A percentile compares a stretch with the other conserved stretches of the same genome.
Conservation (phyloP, 2,329 filamentous ascomycete genomes). For the Aspergillus fumigatiaffinis region DNA sequence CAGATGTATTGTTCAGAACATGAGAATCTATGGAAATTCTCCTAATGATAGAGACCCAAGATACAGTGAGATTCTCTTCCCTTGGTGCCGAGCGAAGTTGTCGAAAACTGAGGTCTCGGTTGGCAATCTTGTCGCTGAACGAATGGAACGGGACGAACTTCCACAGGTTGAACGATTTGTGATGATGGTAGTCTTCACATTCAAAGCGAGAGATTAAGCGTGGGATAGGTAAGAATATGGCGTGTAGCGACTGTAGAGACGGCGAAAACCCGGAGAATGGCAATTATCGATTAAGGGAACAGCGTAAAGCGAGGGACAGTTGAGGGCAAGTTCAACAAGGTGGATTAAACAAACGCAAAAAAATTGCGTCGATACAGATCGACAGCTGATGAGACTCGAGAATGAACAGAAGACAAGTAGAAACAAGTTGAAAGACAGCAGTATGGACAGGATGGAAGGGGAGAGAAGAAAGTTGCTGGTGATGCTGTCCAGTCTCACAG, state of each 20-base stretch:
- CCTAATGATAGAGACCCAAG: neutral
- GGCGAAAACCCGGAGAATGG: neutral
- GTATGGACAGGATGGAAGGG: neutral
- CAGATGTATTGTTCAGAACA: slow-evolving; percentile 36
- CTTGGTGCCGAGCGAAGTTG: neutral
- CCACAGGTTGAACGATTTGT: neutral
- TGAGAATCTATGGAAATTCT: neutral
- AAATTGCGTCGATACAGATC: neutral
- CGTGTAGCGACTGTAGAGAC: neutral
- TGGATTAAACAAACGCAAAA: neutral
- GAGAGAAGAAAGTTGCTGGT: neutral
- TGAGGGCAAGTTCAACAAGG: neutral
- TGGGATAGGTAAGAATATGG: neutral
- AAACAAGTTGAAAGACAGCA: neutral
- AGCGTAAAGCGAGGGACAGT: neutral
- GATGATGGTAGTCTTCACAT: neutral
- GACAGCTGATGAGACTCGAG: neutral
- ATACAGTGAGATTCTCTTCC: neutral
- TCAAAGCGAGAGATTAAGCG: neutral
- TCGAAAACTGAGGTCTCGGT: neutral
- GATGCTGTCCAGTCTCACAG: neutral
- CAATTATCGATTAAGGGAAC: neutral
- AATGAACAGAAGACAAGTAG: neutral
- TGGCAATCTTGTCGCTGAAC: neutral
- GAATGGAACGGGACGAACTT: slow-evolving; percentile 1